These are phyloP conservation scores for Vitis vinifera DNA, from an alignment of 164 flowering plant genomes.

Conservation along the genomic window DNA sequence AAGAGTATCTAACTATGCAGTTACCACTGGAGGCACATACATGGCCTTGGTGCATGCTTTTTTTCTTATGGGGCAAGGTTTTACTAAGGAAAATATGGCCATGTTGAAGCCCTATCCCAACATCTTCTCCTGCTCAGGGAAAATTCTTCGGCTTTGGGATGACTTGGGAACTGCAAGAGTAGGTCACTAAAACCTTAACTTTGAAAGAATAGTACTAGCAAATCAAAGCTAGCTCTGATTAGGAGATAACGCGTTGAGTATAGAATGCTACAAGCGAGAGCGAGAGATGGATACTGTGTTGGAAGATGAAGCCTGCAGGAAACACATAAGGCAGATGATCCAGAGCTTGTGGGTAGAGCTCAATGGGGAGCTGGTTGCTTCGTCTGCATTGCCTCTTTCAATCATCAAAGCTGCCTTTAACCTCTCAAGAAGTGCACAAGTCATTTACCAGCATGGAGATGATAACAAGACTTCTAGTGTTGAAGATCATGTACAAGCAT, in stretches of 20 bases:
- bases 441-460: conserved; percentile 31
- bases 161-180: conserved; percentile 37
- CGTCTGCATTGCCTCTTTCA: conserved; percentile 14
- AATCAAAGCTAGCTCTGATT: not conserved
- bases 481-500: conserved; percentile 16
- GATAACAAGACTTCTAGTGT: conserved; percentile 12
- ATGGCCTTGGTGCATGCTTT: conserved; percentile 33
- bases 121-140: conserved; percentile 20
- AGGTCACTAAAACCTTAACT: not conserved
- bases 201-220: not conserved
- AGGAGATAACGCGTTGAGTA: conserved; percentile 36
- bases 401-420: conserved; percentile 23
- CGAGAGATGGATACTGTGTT: conserved; percentile 1
- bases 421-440: conserved; percentile 29
- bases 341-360: conserved; percentile 25
- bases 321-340: conserved; percentile 18
- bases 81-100: conserved; percentile 9
- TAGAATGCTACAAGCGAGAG: conserved; percentile 27
- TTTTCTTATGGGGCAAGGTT: conserved; percentile 25
- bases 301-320: conserved; percentile 15
- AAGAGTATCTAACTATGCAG: conserved; percentile 22
- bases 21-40: conserved; percentile 25
- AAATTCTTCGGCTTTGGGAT: conserved; percentile 34
- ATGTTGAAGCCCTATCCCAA: conserved; percentile 21
- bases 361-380: conserved; percentile 15